Evolutionary conservation across 2,329 filamentous ascomycete species (phyloP).

Genomic region (Xylogone sp.): DNA sequence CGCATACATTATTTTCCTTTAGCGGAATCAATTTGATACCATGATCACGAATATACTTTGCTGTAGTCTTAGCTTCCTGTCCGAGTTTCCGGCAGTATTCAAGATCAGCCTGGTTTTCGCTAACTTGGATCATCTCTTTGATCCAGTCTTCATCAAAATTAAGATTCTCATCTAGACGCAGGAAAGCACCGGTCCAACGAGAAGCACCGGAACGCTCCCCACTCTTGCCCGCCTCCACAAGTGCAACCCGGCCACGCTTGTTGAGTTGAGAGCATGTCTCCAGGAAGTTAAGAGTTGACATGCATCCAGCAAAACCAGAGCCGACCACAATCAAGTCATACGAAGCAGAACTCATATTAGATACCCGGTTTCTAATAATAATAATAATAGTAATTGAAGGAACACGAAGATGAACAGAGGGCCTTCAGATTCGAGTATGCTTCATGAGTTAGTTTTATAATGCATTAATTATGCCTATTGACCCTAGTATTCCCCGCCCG

Average conservation of each 20-base stretch:
- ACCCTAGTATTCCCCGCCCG: too few relatives aligned
- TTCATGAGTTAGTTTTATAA: too few relatives aligned
- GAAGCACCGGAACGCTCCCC: constrained; percentile 36
- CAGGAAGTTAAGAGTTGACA: constrained; percentile 37
- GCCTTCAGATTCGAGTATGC: too few relatives aligned
- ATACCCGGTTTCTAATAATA: too few relatives aligned
- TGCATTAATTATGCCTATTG: too few relatives aligned
- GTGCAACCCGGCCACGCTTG: constrained; percentile 33
- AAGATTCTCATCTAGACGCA: constrained; percentile 33
- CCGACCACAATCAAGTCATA: constrained; percentile 37
- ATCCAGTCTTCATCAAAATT: constrained; percentile 11
- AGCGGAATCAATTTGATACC: constrained; percentile 29
- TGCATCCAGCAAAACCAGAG: constrained; percentile 35
- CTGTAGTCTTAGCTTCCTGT: constrained; percentile 31
- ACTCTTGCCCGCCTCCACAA: constrained; percentile 35
- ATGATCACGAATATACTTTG: constrained; percentile 32
- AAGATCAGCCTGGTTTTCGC: constrained; percentile 33
- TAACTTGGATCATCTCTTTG: constrained; percentile 25
- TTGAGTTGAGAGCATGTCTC: constrained; percentile 31
- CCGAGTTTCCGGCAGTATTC: constrained; percentile 36
- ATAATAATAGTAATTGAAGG: too few relatives aligned
- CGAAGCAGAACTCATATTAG: not conserved
- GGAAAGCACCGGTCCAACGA: constrained; percentile 38
- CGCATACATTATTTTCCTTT: constrained; percentile 32
- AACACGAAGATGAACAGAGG: too few relatives aligned